These are phyloP conservation scores for Bryoerythrophyllum caledonicum DNA, from an alignment of 225 moss, liverwort and hornwort species.

Conservation along the genomic window DNA sequence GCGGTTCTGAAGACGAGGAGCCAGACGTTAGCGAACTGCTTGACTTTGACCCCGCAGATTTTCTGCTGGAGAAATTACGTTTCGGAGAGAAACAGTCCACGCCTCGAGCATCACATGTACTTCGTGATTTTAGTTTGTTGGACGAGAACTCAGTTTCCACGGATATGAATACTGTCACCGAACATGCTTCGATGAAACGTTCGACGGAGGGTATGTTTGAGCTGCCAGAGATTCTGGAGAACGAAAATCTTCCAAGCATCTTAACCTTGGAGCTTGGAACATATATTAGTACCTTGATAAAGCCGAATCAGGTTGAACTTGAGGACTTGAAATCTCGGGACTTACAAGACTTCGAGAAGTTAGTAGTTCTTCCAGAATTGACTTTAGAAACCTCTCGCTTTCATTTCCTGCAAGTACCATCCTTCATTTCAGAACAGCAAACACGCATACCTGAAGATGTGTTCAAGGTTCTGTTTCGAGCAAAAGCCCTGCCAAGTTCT, in stretches of 20 bases:
- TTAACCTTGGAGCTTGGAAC: constrained; percentile 24
- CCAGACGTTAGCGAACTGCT: constrained; percentile 19
- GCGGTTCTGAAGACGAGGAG: constrained; percentile 20
- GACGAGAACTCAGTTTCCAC: constrained; percentile 25
- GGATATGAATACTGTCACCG: neutral
- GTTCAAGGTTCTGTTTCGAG: constrained; percentile 26
- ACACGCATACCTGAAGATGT: constrained; percentile 21
- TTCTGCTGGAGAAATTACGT: constrained; percentile 30
- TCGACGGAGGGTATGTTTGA: constrained; percentile 23
- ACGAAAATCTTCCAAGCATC: constrained; percentile 5
- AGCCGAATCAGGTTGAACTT: constrained; percentile 28
- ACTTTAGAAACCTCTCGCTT: constrained; percentile 45
- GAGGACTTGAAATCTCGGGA: constrained; percentile 32
- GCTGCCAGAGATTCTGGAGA: constrained; percentile 43
- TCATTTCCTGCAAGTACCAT: constrained; percentile 42
- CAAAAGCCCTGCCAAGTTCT: constrained; percentile 25
- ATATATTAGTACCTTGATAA: constrained; percentile 28
- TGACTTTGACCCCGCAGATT: constrained; percentile 32
- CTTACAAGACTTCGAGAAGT: constrained; percentile 29
- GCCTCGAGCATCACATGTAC: constrained; percentile 18
- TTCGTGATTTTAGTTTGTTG: constrained; percentile 28
- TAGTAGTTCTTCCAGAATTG: constrained; percentile 46
- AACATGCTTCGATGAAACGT: constrained; percentile 11
- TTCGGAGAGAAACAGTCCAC: constrained; percentile 15
- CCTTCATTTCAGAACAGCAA: constrained; percentile 30